A percentile compares a stretch with the other conserved stretches of the same genome.
Evolutionary conservation across 352 stramenopile genomes (phyloP).

Genomic region (Phytopythium vexans): DNA sequence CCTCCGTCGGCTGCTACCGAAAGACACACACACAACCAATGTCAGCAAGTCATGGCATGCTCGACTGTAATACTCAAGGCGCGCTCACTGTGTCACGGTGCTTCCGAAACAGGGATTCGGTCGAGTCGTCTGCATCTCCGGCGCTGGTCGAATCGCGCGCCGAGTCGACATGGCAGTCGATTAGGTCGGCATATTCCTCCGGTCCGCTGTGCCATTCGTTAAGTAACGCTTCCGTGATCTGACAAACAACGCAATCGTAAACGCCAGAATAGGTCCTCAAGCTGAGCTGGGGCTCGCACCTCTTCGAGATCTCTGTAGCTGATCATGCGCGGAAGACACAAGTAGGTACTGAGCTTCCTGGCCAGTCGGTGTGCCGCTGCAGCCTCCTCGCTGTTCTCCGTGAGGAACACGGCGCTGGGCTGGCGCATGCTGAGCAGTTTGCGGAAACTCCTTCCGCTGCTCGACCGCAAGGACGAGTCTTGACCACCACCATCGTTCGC

Average conservation of each 20-base stretch:
- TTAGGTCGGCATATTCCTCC: slow-evolving; percentile 63
- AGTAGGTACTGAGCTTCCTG: slow-evolving; percentile 60
- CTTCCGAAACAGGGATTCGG: slow-evolving; percentile 39
- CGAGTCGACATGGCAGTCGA: slow-evolving; percentile 68
- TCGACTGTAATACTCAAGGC: not conserved
- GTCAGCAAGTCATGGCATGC: too few species aligned
- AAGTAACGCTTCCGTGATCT: slow-evolving; percentile 73
- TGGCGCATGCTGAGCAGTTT: slow-evolving; percentile 27
- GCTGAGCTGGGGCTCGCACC: slow-evolving; percentile 12
- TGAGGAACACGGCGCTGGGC: slow-evolving; percentile 9
- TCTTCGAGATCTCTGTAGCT: slow-evolving; percentile 70
- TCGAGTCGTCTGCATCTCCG: slow-evolving; percentile 10
- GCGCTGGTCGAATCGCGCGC: slow-evolving; percentile 32
- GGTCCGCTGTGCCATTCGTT: slow-evolving; percentile 42
- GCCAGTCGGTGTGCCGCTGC: slow-evolving; percentile 47
- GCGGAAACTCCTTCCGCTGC: slow-evolving; percentile 26
- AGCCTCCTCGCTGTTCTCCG: slow-evolving; percentile 14
- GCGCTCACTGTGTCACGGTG: slow-evolving; percentile 33
- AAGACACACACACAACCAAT: not conserved
- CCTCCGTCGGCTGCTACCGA: slow-evolving; percentile 31
- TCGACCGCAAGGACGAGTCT: not conserved
- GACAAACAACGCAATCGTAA: not conserved
- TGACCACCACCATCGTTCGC: not conserved
- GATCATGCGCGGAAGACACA: slow-evolving; percentile 66
- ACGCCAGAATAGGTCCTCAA: not conserved